These are phyloP conservation scores for Apiotrichum sp. DNA, from an alignment of 1,284 basidiomycete species.

Conservation along the genomic window DNA sequence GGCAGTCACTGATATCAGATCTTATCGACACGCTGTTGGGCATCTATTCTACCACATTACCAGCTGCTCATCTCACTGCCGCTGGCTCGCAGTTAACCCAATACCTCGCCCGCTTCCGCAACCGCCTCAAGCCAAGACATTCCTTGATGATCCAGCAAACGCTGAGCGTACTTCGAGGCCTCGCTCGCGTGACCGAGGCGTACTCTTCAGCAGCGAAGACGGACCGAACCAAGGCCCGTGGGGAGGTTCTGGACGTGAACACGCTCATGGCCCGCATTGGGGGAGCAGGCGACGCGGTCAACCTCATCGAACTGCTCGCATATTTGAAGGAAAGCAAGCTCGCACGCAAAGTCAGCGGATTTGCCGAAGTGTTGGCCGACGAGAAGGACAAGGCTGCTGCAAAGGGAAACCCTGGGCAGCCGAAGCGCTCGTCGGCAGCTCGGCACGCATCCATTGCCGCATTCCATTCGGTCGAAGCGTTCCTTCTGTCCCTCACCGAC, in stretches of 20 bases:
- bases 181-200: conserved; percentile 55
- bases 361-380: conserved; percentile 57
- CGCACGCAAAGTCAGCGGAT: conserved; percentile 63
- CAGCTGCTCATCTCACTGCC: conserved; percentile 24
- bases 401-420: neutral
- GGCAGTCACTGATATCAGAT: conserved; percentile 51
- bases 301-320: conserved; percentile 71
- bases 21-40: conserved; percentile 81
- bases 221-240: conserved; percentile 27
- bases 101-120: conserved; percentile 51
- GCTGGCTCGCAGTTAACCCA: neutral
- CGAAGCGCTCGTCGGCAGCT: conserved; percentile 8
- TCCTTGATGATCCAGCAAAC: neutral
- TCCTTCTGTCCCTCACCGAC: conserved; percentile 74
- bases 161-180: conserved; percentile 48
- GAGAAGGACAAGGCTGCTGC: conserved; percentile 19
- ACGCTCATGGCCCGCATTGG: conserved; percentile 64
- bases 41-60: conserved; percentile 69
- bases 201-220: conserved; percentile 50
- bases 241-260: conserved; percentile 43
- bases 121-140: conserved; percentile 34
- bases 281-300: conserved; percentile 57
- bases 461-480: conserved; percentile 75
- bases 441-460: conserved; percentile 58
- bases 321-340: conserved; percentile 86